These are phyloP conservation scores for Ogataea philodendri DNA, from an alignment of 805 yeast species.

Conservation along the genomic window DNA sequence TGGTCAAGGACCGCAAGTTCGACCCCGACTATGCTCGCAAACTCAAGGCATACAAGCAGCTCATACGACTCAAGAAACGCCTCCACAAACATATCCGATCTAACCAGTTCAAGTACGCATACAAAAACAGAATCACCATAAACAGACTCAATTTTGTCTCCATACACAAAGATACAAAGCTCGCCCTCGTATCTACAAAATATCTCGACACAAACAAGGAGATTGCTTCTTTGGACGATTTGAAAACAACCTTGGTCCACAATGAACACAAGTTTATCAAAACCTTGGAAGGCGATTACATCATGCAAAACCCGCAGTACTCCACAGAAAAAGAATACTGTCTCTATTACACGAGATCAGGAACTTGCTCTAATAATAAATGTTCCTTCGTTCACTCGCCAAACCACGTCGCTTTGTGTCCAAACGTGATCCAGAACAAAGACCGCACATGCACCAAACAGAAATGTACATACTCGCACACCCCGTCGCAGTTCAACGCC, in stretches of 20 bases:
- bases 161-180: conserved; percentile 37
- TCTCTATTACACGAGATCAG: conserved; percentile 38
- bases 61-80: conserved; percentile 18
- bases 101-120: conserved; percentile 39
- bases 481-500: conserved; percentile 56
- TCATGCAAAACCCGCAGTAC: conserved; percentile 13
- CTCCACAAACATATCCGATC: conserved; percentile 23
- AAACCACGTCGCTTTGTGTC: conserved; percentile 53
- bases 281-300: conserved; percentile 26
- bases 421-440: conserved; percentile 37
- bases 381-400: conserved; percentile 58
- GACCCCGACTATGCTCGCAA: conserved; percentile 33
- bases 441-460: conserved; percentile 46
- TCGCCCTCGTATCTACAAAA: conserved; percentile 38
- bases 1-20: conserved; percentile 34
- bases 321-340: conserved; percentile 14
- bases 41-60: conserved; percentile 20
- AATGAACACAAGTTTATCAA: conserved; percentile 23
- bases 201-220: conserved; percentile 16
- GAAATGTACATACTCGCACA: conserved; percentile 57
- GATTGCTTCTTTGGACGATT: conserved; percentile 18
- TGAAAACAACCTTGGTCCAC: conserved; percentile 19
- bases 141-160: conserved; percentile 45
- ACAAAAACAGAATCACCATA: conserved; percentile 44
- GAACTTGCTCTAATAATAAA: conserved; percentile 48